Base-by-base conservation (phyloP, 306 rosid genomes). In the Hippophae rhamnoides region DNA sequence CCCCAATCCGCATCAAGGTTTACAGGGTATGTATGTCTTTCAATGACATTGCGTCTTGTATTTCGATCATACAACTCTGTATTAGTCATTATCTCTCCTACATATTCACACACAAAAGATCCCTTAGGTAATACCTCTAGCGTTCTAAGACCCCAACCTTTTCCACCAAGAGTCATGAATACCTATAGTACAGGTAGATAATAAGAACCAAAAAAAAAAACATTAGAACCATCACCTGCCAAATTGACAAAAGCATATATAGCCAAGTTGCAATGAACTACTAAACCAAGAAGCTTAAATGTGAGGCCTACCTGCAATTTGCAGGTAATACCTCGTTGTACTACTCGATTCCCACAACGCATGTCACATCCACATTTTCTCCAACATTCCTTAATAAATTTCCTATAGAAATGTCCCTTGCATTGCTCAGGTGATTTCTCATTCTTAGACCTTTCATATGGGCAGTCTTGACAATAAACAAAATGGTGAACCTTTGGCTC, bases 351-450 rank as follows among this genome's bases (percentile, higher is more conserved):
- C 71, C 98, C 98, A 67, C 98, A 90, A 47, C 52, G 74, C 87
- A 85, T 79, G 61, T 76, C 79, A 65, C 98, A 90, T 31, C 98
- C 98, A 69, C 98, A 87, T 78, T 87, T 90, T 65, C 80, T 78
- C 98, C 98, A 90, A 76, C 98, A 90, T 77, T 90, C 98, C 74
- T 90, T 90, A 43, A 90, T 85, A 56, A 90, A 90, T 75, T 73
- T 83, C 67, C 83, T 75, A 59, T 81, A 71, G 67, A 74, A 56
- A 72, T 90, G 98, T 25, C 98, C 98, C 69, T 83, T 83, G 81
- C 96, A 90, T 45, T 52, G 58, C 69, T 83, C 97, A 3, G 81
- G 75, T 59, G 18, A 54, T 63, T 5, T 6, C 41, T 72, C 83
- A 65, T 79, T 74, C 76, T 78, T 83, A 45, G 68, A 41, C 81